A percentile compares a stretch with the other conserved stretches of the same genome.
Conservation (phyloP, 805 yeast species). For the Danielozyma ontarioensis region DNA sequence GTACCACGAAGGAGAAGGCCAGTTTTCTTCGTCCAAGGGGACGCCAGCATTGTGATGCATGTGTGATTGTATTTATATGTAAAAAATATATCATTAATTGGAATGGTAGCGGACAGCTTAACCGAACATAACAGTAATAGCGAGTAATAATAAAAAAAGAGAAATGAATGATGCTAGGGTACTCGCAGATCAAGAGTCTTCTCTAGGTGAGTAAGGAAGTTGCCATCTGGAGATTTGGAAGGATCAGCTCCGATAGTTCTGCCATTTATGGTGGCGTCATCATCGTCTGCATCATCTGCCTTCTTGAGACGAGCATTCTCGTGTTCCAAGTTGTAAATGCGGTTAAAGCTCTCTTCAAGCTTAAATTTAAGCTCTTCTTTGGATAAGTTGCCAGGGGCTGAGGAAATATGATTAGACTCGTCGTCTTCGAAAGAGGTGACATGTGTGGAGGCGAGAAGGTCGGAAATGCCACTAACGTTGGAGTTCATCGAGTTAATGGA, state of each 20-base stretch:
- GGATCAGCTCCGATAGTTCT: conserved; percentile 1
- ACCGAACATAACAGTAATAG: too few relatives aligned
- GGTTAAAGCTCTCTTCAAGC: conserved; percentile 35
- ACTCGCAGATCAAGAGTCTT: conserved; percentile 6
- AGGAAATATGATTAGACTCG: conserved; percentile 9
- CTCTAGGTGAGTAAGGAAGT: conserved; percentile 15
- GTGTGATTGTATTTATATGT: neutral
- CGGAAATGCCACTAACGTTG: conserved; percentile 44
- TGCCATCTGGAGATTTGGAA: neutral
- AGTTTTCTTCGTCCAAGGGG: neutral
- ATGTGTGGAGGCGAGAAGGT: conserved; percentile 41
- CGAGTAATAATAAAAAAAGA: too few relatives aligned
- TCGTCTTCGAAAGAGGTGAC: conserved; percentile 32
- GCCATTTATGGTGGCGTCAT: neutral
- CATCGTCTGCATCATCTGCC: conserved; percentile 2
- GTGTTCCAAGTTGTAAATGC: conserved; percentile 28
- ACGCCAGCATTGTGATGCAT: neutral
- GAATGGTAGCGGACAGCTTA: too few relatives aligned
- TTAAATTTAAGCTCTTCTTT: conserved; percentile 28
- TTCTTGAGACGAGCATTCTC: conserved; percentile 22
- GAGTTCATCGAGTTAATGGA: conserved; percentile 48
- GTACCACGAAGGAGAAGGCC: conserved; percentile 17
- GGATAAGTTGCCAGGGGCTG: conserved; percentile 12
- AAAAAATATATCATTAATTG: neutral
- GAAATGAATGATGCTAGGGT: too few relatives aligned